A percentile compares a stretch with the other conserved stretches of the same genome.
phyloP scores from a whole-genome alignment of 1,284 basidiomycete species.

The Cutaneotrichosporon cavernicola region DNA sequence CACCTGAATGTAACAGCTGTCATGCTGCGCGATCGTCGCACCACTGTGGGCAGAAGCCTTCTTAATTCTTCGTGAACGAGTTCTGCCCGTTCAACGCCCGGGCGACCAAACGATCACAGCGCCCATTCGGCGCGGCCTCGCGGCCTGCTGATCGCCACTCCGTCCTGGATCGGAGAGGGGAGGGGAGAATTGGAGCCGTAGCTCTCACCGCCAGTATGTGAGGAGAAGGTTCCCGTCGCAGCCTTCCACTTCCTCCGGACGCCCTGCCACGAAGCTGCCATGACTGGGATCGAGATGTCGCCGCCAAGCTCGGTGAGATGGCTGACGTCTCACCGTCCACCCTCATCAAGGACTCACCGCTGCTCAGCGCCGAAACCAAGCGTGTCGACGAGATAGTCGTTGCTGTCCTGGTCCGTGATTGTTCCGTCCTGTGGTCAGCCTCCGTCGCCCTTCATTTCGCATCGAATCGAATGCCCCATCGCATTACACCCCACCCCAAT shows the following conservation, averaged over 20 bases:
- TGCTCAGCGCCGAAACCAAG: slow-evolving; percentile 57
- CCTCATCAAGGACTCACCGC: slow-evolving; percentile 22
- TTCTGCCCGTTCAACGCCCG: not conserved
- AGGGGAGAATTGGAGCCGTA: too few species aligned
- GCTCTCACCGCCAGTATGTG: not conserved
- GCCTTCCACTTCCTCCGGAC: too few species aligned
- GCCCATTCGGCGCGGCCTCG: not conserved
- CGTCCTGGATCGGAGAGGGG: not conserved
- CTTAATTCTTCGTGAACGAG: too few species aligned
- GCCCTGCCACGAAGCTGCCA: too few species aligned
- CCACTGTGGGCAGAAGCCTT: too few species aligned
- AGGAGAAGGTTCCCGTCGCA: not conserved
- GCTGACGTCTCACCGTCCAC: not conserved
- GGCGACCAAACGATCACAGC: not conserved
- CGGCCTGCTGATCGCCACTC: not conserved
- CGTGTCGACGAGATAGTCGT: slow-evolving; percentile 63
- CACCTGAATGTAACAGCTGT: too few species aligned
- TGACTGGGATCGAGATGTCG: not conserved
- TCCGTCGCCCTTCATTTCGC: not conserved
- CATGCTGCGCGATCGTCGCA: too few species aligned
- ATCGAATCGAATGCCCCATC: not conserved
- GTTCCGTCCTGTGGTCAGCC: slow-evolving; percentile 70
- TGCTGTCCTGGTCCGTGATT: slow-evolving; percentile 84
- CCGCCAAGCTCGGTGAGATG: too few species aligned
- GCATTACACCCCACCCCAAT: not conserved